Base-by-base conservation (phyloP, 2,329 filamentous ascomycete genomes). In the Colletotrichum horii region DNA sequence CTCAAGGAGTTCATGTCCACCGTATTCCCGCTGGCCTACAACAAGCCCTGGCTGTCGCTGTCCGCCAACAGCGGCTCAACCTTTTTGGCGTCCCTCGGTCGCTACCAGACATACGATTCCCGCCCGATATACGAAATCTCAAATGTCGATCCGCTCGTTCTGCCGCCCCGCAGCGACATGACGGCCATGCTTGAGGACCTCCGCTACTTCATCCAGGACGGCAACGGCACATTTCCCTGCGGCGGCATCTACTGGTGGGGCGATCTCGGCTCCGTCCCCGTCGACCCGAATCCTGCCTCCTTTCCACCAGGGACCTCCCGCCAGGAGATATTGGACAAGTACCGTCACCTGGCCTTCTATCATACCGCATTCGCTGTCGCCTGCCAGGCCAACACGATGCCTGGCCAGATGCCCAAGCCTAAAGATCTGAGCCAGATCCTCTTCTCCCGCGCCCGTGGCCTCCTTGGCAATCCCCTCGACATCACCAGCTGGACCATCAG, bases 201-300 rank as follows among this genome's bases (percentile, higher is more conserved):
- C 24, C 82, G 87, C 60, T 83, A 82, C 75, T 86, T 87, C 70
- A 80, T 90, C 68, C 87, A 89, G 77, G 87, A 89, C 60, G 87
- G 85, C 34, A 83, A 82, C 73, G 85, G 84, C 15, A 77, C 78
- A 8, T 87, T 85, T 78, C 79, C 81, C 9, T 86, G 85, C 24
- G 88, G 88, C 22, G 88, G 88, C 32, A 85, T 89, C 48, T 86
- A 86, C 78, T 89, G 85, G 83, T 90, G 87, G 86, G 85, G 84
- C 28, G 82, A 87, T 56, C 81, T 88, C 28, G 78, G 82, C 26
- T 79, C 81, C 34, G 66, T 83, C 4, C 83, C 86, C 8, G 67
- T 71, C 24, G 77, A 80, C 11, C 80, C 82, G 34, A 71, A 71
- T 16, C 30, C 70, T n/a, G 34, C 76, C 38, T 68, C 78, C 66